Conservation (phyloP, 1,284 basidiomycete genomes). For the Termitomyces sp. region DNA sequence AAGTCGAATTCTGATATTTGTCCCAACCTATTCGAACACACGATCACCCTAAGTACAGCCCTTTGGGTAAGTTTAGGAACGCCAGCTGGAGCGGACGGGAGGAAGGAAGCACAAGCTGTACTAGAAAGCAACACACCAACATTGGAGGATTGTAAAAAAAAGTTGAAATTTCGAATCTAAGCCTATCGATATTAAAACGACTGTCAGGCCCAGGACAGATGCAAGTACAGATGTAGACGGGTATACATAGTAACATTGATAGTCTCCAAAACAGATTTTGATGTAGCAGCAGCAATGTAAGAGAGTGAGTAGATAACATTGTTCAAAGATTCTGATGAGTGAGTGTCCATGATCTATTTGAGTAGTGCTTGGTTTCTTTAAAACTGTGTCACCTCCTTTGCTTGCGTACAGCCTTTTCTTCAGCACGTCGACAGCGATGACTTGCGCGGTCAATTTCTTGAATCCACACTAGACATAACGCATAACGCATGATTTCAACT, state of each 20-base stretch:
- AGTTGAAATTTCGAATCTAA: no score
- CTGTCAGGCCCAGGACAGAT: no score
- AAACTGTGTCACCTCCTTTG: constrained; percentile 11
- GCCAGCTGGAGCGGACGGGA: no score
- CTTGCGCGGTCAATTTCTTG: constrained; percentile 31
- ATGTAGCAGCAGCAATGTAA: not conserved
- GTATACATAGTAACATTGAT: not conserved
- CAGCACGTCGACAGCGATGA: constrained; percentile 31
- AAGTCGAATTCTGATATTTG: no score
- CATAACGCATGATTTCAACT: not conserved
- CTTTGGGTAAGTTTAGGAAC: no score
- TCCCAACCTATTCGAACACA: no score
- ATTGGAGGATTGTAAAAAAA: no score
- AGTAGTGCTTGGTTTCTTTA: not conserved
- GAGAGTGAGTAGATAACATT: not conserved
- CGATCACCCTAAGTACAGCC: no score
- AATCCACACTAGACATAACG: constrained; percentile 29
- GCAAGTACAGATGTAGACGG: not conserved
- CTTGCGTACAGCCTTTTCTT: constrained; percentile 29
- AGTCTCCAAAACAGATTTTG: not conserved
- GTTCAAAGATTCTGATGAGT: not conserved
- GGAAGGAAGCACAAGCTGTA: no score
- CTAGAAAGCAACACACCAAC: no score
- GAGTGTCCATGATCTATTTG: not conserved
- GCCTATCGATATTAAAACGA: no score